A percentile compares a stretch with the other conserved stretches of the same genome.
These are phyloP conservation scores for Pelargonium citronellum DNA, from an alignment of 441 rosid genomes.

Conservation along the genomic window DNA sequence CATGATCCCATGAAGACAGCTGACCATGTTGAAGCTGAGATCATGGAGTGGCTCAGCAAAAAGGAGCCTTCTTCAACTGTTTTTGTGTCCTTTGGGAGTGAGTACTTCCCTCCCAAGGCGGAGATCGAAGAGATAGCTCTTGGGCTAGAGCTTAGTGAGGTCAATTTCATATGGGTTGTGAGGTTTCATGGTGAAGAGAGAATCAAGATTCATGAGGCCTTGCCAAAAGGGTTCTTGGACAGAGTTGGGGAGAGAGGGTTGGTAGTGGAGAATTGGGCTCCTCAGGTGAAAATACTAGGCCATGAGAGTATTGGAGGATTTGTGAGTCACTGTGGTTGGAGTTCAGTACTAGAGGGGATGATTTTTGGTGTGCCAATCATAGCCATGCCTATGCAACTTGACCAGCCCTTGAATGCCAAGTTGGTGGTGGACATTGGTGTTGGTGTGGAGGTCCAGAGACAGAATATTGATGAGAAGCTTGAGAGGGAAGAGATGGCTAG, in stretches of 20 bases:
- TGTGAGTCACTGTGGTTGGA: conserved; percentile 38
- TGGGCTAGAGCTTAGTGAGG: conserved; percentile 20
- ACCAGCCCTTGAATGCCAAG: conserved; percentile 32
- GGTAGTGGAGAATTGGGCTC: conserved; percentile 28
- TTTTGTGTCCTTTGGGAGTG: conserved; percentile 17
- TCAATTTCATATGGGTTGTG: conserved; percentile 25
- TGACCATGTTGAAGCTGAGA: neutral
- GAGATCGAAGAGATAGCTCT: conserved; percentile 14
- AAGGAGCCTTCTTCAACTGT: neutral
- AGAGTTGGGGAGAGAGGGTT: conserved; percentile 21
- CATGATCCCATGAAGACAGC: neutral
- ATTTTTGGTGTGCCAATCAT: conserved; percentile 31
- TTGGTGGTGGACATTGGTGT: conserved; percentile 28
- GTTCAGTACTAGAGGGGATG: conserved; percentile 33
- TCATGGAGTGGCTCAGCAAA: conserved; percentile 17
- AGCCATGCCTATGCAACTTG: conserved; percentile 32
- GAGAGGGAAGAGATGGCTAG: conserved; percentile 27
- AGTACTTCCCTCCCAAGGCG: conserved; percentile 21
- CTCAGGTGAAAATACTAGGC: conserved; percentile 23
- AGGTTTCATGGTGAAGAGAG: conserved; percentile 19
- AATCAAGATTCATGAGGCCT: conserved; percentile 1
- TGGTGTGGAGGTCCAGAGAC: conserved; percentile 32
- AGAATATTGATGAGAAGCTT: conserved; percentile 17
- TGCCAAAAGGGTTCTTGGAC: conserved; percentile 26
- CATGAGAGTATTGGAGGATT: conserved; percentile 27